Percentiles rank a stretch among this genome's conserved stretches.
Conservation (phyloP, 2,329 filamentous ascomycete species). For the Paradendryphiella salina region DNA sequence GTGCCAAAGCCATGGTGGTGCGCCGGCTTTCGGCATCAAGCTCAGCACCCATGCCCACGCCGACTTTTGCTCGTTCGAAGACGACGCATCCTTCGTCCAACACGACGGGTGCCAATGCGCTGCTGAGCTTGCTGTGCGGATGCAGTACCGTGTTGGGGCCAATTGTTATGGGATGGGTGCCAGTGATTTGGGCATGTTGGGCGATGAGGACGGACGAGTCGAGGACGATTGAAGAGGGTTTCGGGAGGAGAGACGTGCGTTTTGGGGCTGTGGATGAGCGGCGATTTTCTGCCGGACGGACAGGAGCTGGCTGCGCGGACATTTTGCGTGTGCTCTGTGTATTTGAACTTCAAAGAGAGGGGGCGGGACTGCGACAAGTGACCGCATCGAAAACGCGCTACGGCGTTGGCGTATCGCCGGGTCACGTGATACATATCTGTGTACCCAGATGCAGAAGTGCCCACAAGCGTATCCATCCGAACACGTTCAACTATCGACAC, state of each 20-base stretch:
- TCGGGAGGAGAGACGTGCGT: constrained; percentile 45
- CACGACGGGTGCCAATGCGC: constrained; percentile 48
- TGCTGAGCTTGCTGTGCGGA: constrained; percentile 66
- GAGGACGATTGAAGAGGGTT: constrained; percentile 46
- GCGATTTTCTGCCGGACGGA: constrained; percentile 28
- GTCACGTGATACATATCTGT: constrained; percentile 2
- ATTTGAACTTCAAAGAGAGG: background rate
- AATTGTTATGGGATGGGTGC: constrained; percentile 77
- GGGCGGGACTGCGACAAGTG: background rate
- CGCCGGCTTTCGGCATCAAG: constrained; percentile 20
- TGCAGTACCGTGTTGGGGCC: constrained; percentile 81
- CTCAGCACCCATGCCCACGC: constrained; percentile 37
- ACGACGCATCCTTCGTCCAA: constrained; percentile 67
- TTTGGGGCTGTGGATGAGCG: constrained; percentile 41
- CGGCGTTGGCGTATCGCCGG: constrained; percentile 10
- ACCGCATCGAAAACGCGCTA: constrained; percentile 5
- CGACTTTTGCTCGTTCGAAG: constrained; percentile 63
- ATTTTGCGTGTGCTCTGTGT: constrained; percentile 11
- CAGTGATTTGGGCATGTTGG: constrained; percentile 58
- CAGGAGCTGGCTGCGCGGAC: constrained; percentile 26
- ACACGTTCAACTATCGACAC: no score
- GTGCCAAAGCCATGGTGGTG: constrained; percentile 15
- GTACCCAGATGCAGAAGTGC: background rate
- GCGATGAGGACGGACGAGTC: constrained; percentile 55
- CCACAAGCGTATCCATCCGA: no score